Base-by-base conservation (phyloP, 179 eudicot species). In the Beta macrorhiza region DNA sequence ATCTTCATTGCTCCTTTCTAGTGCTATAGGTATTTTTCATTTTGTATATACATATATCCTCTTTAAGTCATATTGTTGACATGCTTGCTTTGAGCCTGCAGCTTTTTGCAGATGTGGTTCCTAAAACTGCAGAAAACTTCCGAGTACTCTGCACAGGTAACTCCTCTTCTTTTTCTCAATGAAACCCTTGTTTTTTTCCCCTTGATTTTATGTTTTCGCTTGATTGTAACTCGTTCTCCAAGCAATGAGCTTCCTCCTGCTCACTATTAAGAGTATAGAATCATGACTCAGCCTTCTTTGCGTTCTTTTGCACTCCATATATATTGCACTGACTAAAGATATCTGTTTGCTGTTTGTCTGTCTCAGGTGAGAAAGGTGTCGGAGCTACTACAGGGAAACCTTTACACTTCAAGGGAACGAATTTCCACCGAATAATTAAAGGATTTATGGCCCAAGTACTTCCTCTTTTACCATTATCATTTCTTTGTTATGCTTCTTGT, bases 391-490 rank as follows among this genome's bases (percentile, higher is more conserved):
- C 98, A 25, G 93, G 97, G 80, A 93, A 95, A 86, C 90, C 92
- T 74, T 84, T 95, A 76, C 97, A 92, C 90, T 93, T 84, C 90
- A 95, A 93, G 82, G 95, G 97, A 74, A 80, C 93, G 47, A 83
- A 78, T 72, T 92, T 95, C 83, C 99, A 93, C 81, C 99, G 99
- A 44, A 88, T 95, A 83, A 95, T 95, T 52, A 90, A 82, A 85
- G 97, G 97, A 79, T 95, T 95, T 85, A 95, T 95, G 98, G 98
- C 97, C 37, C 98, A 95, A 82, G 97, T 93, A 93, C 77, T 87
- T 63, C 64, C 51, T 3, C 17, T 29, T 52, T 61, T 71, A 13
- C 71, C 29, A 57, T 17, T 12, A 58, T 67, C 63, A 45, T 80
- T 56, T 37, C 78, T 61, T 57, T 47, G 42, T 49, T 61, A 16